These are phyloP conservation scores for Leccinum variicolor DNA, from an alignment of 768 basidiomycete genomes.

Conservation along the genomic window DNA sequence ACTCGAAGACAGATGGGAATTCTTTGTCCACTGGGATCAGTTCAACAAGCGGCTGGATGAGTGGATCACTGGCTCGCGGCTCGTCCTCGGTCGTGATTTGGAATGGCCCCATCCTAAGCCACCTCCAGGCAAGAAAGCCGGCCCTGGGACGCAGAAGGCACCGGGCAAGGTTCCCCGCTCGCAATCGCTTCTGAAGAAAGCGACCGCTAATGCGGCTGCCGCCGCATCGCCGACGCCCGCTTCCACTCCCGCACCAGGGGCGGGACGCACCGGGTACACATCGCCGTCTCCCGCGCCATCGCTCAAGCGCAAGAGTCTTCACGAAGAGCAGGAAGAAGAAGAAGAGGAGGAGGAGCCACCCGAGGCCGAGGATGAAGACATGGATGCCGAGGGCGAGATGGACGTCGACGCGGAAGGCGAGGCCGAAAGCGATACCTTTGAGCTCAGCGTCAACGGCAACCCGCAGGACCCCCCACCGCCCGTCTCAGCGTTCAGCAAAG, in stretches of 20 bases:
- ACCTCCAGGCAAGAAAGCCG: slow-evolving; percentile 52
- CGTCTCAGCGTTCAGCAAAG: slow-evolving; percentile 79
- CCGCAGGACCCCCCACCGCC: slow-evolving; percentile 52
- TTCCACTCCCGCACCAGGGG: slow-evolving; percentile 39
- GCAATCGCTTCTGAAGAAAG: slow-evolving; percentile 61
- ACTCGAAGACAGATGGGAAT: slow-evolving; percentile 83
- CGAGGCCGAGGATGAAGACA: slow-evolving; percentile 46
- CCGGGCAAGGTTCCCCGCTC: slow-evolving; percentile 63
- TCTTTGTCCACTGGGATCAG: slow-evolving; percentile 97
- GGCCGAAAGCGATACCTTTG: slow-evolving; percentile 64
- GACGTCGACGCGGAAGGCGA: slow-evolving; percentile 46
- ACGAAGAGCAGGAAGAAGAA: slow-evolving; percentile 62
- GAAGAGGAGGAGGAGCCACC: slow-evolving; percentile 45
- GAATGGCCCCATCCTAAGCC: slow-evolving; percentile 95
- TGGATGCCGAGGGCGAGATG: slow-evolving; percentile 44
- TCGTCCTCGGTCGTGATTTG: slow-evolving; percentile 80
- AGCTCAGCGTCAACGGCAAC: slow-evolving; percentile 48
- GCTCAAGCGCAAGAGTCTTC: slow-evolving; percentile 65
- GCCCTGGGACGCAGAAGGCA: slow-evolving; percentile 44
- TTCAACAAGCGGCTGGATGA: slow-evolving; percentile 99
- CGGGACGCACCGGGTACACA: slow-evolving; percentile 32
- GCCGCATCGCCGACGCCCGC: slow-evolving; percentile 60
- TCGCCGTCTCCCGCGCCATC: slow-evolving; percentile 60
- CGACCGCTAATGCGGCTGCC: slow-evolving; percentile 65
- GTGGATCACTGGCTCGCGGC: slow-evolving; percentile 88